These are phyloP conservation scores for Trypanosoma cruzi DNA, from an alignment of 208 protist genomes.

Conservation along the genomic window DNA sequence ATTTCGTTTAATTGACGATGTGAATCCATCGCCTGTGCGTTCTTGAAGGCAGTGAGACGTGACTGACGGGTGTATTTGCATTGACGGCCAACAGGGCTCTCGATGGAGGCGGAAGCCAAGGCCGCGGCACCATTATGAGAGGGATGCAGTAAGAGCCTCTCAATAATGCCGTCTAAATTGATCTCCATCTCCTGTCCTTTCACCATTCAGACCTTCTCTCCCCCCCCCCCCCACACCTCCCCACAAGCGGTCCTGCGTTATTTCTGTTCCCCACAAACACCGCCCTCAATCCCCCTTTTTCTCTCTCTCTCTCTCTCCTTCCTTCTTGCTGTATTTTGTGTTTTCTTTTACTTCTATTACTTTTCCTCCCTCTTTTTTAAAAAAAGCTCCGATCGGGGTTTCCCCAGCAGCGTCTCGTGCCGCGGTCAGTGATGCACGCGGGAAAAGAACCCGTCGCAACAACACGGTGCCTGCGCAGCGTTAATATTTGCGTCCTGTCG, in stretches of 20 bases:
- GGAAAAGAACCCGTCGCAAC: too few relatives aligned
- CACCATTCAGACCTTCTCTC: not conserved
- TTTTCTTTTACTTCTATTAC: not conserved
- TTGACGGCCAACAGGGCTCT: conserved; percentile 9
- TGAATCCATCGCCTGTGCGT: conserved; percentile 5
- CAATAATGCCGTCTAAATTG: conserved; percentile 56
- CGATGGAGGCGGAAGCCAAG: not conserved
- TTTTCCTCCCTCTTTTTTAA: not conserved
- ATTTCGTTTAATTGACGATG: not conserved
- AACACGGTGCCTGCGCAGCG: too few relatives aligned
- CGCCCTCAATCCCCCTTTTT: not conserved
- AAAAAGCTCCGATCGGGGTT: not conserved
- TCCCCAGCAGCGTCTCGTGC: too few relatives aligned
- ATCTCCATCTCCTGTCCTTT: conserved; percentile 5
- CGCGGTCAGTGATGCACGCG: too few relatives aligned
- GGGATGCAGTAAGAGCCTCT: conserved; percentile 62
- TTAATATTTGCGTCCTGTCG: too few relatives aligned
- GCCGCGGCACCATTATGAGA: conserved; percentile 58
- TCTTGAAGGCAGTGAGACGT: conserved; percentile 40
- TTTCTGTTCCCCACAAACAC: not conserved
- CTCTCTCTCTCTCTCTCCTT: not conserved
- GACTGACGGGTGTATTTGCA: conserved; percentile 49
- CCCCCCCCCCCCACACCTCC: not conserved
- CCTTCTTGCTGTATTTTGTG: not conserved
- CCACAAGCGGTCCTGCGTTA: not conserved